Base-by-base conservation (phyloP, 768 basidiomycete species). In the Auricularia cornea region DNA sequence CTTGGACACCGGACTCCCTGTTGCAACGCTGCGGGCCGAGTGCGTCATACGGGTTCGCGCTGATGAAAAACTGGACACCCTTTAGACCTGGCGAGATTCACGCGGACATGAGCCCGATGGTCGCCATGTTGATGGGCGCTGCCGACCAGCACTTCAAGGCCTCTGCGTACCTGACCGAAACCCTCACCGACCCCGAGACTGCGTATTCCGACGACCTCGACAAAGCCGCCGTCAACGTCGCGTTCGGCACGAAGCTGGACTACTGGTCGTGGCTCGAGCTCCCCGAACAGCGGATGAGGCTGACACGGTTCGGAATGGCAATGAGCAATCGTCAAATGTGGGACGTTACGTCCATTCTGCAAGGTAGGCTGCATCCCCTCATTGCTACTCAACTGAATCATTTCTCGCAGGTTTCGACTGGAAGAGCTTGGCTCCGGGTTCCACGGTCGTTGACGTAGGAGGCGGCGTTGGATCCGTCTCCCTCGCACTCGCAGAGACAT, bases 291-390 rank as follows among this genome's bases (percentile, higher is more conserved):
- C 59, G 66, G 33, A 60, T 28, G 3, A 59, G 68, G 20, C 64
- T 69, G 18, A 63, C 63, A 2, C 72, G 76, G 1, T 78, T 78
- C 59, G 68, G 66, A 1, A 65, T 70, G 3, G 77, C 70, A 8
- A 78, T 79, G 72, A 63, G 66, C 54, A 64, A 60, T 16, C 20
- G 28, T n/a, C 51, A 28, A n/a, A 52, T 52, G 51, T n/a, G n/a
- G 51, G n/a, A n/a, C 20, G 51, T n/a, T 52, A 28, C 28, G n/a
- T 28, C 28, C 10, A 52, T 52, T 52, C 28, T 52, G 51, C 51
- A 52, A 52, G 51, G 51, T 52, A 52, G 20, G 28, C 8, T n/a
- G 20, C 10, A 38, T 52, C 10, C 20, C 51, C 8, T 28, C 28
- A 10, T n/a, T 10, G 20, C 28, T 14, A 28, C 51, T 8, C n/a